phyloP scores from a whole-genome alignment of 768 basidiomycete genomes.

The Lactarius hatsudake region DNA sequence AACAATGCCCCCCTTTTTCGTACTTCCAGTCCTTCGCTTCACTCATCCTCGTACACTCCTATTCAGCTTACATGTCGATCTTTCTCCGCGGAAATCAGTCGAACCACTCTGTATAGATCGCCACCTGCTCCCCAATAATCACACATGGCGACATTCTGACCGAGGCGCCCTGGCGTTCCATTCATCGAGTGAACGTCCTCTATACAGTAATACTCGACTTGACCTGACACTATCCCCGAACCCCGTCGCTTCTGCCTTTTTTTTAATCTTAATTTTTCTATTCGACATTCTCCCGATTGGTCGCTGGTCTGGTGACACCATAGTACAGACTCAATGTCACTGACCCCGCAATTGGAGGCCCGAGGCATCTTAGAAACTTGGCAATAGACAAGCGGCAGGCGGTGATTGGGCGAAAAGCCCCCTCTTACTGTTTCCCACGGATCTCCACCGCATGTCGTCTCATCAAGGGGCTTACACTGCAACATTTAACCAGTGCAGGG shows the following conservation, averaged over 20 bases:
- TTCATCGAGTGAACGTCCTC: neutral
- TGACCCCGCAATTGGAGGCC: neutral
- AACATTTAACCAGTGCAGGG: neutral
- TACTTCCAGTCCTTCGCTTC: neutral
- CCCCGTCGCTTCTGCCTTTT: neutral
- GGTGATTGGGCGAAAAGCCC: neutral
- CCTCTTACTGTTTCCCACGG: neutral
- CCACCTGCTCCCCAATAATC: neutral
- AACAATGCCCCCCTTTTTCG: constrained; percentile 20
- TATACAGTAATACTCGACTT: neutral
- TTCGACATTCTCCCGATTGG: constrained; percentile 1
- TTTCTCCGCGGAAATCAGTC: constrained; percentile 1
- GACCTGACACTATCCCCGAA: neutral
- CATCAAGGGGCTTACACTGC: too few species aligned
- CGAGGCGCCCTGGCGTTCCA: neutral
- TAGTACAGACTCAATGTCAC: neutral
- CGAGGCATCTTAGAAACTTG: neutral
- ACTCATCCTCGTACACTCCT: neutral
- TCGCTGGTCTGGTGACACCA: neutral
- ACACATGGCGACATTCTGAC: neutral
- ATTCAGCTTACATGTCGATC: neutral
- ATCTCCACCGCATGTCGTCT: neutral
- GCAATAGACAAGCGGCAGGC: neutral
- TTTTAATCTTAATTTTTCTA: neutral
- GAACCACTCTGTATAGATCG: neutral